Evolutionary conservation across 441 rosid species (phyloP).

Genomic region (Populus hybrid): DNA sequence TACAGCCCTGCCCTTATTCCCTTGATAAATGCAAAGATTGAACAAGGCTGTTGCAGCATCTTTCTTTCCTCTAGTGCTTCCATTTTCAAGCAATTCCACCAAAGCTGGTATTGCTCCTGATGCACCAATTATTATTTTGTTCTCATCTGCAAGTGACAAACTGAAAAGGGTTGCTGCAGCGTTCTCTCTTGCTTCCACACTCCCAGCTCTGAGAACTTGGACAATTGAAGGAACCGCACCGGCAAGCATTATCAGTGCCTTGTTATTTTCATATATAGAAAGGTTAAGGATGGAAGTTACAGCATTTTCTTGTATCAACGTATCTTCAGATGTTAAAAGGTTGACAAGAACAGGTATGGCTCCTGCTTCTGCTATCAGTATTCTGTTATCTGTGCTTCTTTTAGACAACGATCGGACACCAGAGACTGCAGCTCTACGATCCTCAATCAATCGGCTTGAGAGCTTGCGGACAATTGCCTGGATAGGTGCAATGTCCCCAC

Average conservation of each 20-base stretch:
- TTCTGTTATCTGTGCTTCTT: conserved; percentile 82
- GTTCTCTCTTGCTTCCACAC: conserved; percentile 79
- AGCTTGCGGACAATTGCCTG: conserved; percentile 66
- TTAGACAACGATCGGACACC: conserved; percentile 77
- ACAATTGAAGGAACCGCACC: conserved; percentile 83
- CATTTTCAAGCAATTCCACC: conserved; percentile 62
- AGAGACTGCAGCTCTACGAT: conserved; percentile 55
- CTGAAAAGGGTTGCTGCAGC: conserved; percentile 92
- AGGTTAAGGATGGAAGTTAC: conserved; percentile 88
- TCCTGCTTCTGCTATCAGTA: conserved; percentile 82
- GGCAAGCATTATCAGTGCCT: conserved; percentile 78
- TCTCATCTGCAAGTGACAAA: conserved; percentile 80
- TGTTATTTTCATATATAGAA: conserved; percentile 76
- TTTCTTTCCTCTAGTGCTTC: conserved; percentile 78
- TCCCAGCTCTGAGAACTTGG: conserved; percentile 81
- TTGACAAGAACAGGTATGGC: conserved; percentile 72
- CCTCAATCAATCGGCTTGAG: conserved; percentile 51
- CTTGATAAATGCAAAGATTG: conserved; percentile 76
- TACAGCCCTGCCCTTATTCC: conserved; percentile 83
- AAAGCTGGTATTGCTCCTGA: conserved; percentile 85
- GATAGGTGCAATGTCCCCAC: conserved; percentile 70
- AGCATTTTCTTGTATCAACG: conserved; percentile 61
- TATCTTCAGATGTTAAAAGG: conserved; percentile 63
- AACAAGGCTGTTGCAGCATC: conserved; percentile 91
- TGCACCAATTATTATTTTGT: conserved; percentile 88